Evolutionary conservation across 1,139 yeast species (phyloP).

Genomic region (Blastobotrys apis): DNA sequence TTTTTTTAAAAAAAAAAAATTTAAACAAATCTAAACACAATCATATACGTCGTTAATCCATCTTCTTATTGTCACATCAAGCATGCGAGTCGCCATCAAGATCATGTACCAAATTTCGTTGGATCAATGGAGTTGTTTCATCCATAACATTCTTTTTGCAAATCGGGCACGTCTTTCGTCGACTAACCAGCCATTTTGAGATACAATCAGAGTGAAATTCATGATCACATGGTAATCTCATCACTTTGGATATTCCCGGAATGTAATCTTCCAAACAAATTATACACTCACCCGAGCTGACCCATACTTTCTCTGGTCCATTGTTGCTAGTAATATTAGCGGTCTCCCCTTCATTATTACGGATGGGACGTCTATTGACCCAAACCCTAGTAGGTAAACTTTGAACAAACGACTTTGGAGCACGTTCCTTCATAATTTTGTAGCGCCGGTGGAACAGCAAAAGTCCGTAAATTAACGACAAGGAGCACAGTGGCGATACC

Average conservation of each 20-base stretch:
- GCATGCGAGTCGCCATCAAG: no score
- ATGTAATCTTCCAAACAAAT: conserved; percentile 42
- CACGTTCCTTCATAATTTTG: conserved; percentile 35
- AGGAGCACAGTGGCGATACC: conserved; percentile 40
- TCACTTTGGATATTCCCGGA: conserved; percentile 33
- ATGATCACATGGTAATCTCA: conserved; percentile 43
- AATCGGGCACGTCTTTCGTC: conserved; percentile 30
- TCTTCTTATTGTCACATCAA: no score
- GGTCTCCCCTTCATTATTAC: neutral
- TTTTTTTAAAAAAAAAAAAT: neutral
- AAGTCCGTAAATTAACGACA: conserved; percentile 37
- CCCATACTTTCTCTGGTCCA: conserved; percentile 27
- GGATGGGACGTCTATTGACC: conserved; percentile 19
- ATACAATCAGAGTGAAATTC: conserved; percentile 43
- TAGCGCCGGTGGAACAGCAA: conserved; percentile 37
- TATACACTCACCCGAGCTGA: conserved; percentile 39
- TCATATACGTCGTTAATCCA: no score
- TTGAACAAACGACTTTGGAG: conserved; percentile 37
- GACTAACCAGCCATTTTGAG: conserved; percentile 38
- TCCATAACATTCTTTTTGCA: conserved; percentile 24
- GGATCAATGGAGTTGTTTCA: conserved; percentile 22
- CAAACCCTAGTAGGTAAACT: conserved; percentile 38
- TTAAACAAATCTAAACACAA: no score
- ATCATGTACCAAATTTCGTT: neutral
- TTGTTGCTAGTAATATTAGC: conserved; percentile 7